phyloP scores from a whole-genome alignment of 306 rosid genomes.

The Fragaria ananassa region DNA sequence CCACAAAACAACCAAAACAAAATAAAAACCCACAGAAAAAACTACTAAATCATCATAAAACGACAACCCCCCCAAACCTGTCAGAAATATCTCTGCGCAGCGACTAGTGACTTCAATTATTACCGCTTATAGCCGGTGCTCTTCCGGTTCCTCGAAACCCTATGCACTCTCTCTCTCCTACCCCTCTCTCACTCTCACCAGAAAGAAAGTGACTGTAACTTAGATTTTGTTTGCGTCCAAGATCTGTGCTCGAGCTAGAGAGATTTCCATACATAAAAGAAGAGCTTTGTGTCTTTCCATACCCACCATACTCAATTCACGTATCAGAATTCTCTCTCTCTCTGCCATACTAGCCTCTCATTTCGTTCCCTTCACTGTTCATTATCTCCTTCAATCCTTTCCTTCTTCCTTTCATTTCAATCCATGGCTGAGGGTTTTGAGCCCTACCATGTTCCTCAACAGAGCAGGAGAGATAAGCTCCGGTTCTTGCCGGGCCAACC shows the following conservation, averaged over 20 bases:
- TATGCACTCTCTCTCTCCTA: slow-evolving; percentile 23
- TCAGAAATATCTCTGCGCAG: slow-evolving; percentile 53
- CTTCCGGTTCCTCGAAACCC: slow-evolving; percentile 56
- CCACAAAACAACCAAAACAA: not conserved
- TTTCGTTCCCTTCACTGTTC: not conserved
- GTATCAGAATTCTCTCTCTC: slow-evolving; percentile 18
- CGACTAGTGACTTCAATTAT: slow-evolving; percentile 30
- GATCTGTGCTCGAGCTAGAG: slow-evolving; percentile 15
- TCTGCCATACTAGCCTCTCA: not conserved
- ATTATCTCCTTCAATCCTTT: not conserved
- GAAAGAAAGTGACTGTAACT: slow-evolving; percentile 7
- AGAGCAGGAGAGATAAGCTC: slow-evolving; percentile 79
- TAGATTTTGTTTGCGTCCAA: slow-evolving; percentile 10
- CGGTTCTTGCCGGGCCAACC: slow-evolving; percentile 34
- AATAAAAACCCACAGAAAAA: not conserved
- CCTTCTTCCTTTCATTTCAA: not conserved
- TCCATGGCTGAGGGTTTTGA: slow-evolving; percentile 72
- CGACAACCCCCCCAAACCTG: slow-evolving; percentile 56
- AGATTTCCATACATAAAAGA: not conserved
- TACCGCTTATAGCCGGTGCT: slow-evolving; percentile 65
- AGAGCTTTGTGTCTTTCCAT: slow-evolving; percentile 19
- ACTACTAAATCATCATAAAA: slow-evolving; percentile 15
- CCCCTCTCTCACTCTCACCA: not conserved
- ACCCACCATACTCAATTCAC: slow-evolving; percentile 30
- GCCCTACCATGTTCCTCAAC: slow-evolving; percentile 75